Percentiles rank a stretch among this genome's conserved stretches.
These are phyloP conservation scores for Alternaria incomplexa DNA, from an alignment of 2,329 filamentous ascomycete genomes.

Conservation along the genomic window DNA sequence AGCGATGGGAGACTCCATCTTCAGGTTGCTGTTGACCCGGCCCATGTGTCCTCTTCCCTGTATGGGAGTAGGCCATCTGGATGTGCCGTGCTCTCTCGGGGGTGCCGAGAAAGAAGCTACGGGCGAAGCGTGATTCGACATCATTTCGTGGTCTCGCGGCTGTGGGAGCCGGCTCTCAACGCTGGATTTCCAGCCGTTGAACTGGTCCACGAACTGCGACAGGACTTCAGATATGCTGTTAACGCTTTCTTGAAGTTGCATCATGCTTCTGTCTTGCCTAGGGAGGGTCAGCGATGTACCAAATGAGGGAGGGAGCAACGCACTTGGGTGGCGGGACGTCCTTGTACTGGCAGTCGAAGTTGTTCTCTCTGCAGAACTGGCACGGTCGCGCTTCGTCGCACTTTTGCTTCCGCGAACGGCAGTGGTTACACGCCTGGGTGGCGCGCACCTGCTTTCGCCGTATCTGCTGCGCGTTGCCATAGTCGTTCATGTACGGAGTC, in stretches of 20 bases:
- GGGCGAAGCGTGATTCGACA: constrained; percentile 38
- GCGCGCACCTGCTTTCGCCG: constrained; percentile 48
- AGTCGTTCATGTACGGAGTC: constrained; percentile 39
- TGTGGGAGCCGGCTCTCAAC: constrained; percentile 38
- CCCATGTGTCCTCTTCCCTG: constrained; percentile 32
- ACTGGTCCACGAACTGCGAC: constrained; percentile 37
- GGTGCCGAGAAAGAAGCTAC: constrained; percentile 32
- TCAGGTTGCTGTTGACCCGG: constrained; percentile 41
- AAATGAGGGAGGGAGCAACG: constrained; percentile 37
- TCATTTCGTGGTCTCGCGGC: constrained; percentile 19
- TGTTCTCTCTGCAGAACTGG: constrained; percentile 81
- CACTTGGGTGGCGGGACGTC: constrained; percentile 92
- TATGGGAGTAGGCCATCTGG: constrained; percentile 39
- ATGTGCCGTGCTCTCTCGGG: constrained; percentile 32
- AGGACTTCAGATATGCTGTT: constrained; percentile 45
- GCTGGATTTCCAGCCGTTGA: constrained; percentile 43
- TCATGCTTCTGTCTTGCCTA: constrained; percentile 58
- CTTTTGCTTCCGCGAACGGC: constrained; percentile 50
- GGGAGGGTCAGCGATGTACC: constrained; percentile 23
- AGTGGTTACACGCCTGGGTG: constrained; percentile 69
- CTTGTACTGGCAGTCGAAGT: constrained; percentile 83
- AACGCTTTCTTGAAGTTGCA: constrained; percentile 55
- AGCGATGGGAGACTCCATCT: constrained; percentile 41
- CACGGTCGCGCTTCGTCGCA: constrained; percentile 51
- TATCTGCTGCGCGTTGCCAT: constrained; percentile 31